Percentiles rank a stretch among this genome's conserved stretches.
phyloP scores from a whole-genome alignment of 495 filamentous ascomycete genomes.

The Tuber brumale region DNA sequence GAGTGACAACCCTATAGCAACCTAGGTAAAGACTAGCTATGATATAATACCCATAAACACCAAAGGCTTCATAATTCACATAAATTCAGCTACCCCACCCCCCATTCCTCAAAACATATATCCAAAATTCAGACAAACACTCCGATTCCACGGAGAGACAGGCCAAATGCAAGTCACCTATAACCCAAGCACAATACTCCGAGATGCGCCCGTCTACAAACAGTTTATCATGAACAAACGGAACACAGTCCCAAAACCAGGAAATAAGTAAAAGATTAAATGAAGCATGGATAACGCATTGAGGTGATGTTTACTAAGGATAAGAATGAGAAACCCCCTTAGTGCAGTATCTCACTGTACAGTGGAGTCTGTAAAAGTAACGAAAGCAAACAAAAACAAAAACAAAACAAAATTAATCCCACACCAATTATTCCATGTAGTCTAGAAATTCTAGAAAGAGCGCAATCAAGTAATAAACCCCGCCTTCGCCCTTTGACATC shows the following conservation, averaged over 20 bases:
- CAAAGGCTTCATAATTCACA: neutral
- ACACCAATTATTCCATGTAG: neutral
- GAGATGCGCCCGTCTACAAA: neutral
- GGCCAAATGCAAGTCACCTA: neutral
- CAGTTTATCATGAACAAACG: neutral
- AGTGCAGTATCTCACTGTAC: neutral
- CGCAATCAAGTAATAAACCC: neutral
- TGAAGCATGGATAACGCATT: neutral
- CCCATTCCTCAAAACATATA: neutral
- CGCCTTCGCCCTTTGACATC: neutral
- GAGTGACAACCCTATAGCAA: too few species aligned
- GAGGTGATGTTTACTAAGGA: neutral
- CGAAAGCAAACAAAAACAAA: neutral
- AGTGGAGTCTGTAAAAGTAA: neutral
- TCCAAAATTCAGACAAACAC: neutral
- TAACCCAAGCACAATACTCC: neutral
- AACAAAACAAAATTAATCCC: conserved; percentile 1
- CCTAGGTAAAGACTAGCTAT: too few species aligned
- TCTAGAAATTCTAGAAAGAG: neutral
- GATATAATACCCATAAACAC: too few species aligned
- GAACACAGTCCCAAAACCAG: neutral
- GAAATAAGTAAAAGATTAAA: neutral
- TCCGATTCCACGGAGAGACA: neutral
- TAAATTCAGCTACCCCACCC: neutral
- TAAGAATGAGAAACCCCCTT: neutral